phyloP scores from a whole-genome alignment of 495 filamentous ascomycete species.

The Podospora anserina region DNA sequence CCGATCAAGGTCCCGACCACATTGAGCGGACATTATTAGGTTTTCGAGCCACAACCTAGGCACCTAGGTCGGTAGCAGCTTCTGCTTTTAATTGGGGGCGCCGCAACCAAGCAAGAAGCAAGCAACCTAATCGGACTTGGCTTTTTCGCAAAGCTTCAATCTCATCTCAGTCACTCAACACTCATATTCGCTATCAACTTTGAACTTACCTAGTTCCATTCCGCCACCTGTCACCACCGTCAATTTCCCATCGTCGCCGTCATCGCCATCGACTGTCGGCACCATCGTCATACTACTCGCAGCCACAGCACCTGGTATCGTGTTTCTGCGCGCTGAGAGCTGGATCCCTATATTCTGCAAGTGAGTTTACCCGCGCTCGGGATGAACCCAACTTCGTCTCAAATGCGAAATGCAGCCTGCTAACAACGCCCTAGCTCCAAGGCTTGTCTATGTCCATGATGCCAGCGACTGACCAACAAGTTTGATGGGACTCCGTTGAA shows the following conservation, averaged over 20 bases:
- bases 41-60: not conserved
- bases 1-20: not conserved
- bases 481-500: not conserved
- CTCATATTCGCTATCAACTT: not conserved
- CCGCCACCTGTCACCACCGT: not conserved
- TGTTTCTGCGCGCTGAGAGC: not conserved
- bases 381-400: not conserved
- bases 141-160: not conserved
- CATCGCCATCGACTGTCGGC: not conserved
- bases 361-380: not conserved
- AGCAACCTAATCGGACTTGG: not conserved
- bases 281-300: not conserved
- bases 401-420: not conserved
- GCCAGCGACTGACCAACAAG: not conserved
- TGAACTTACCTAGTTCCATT: no score
- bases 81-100: not conserved
- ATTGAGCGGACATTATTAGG: not conserved
- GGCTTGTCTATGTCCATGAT: not conserved
- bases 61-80: not conserved
- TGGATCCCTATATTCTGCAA: not conserved
- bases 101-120: not conserved
- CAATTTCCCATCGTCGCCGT: not conserved
- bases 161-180: not conserved
- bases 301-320: not conserved
- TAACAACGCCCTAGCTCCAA: not conserved